Conservation (phyloP, 345 rosid species). For the Kandelia obovata region DNA sequence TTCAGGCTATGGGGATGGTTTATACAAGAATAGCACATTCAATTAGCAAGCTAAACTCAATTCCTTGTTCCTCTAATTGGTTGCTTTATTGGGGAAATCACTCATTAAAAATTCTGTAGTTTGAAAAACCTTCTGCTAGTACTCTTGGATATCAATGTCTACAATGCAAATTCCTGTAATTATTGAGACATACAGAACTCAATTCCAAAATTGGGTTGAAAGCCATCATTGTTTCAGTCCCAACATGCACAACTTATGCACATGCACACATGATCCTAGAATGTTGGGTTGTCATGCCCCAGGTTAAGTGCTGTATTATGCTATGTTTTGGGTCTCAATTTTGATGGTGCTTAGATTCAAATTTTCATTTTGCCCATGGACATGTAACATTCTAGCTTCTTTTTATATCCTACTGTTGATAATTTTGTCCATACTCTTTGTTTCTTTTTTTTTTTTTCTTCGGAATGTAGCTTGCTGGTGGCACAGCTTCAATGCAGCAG, state of each 20-base stretch:
- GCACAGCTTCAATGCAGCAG: slow-evolving; percentile 99
- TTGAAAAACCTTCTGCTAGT: not conserved
- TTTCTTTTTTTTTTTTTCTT: slow-evolving; percentile 14
- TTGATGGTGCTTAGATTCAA: not conserved
- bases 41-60: no score
- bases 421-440: slow-evolving; percentile 3
- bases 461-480: slow-evolving; percentile 85
- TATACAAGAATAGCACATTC: no score
- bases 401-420: not conserved
- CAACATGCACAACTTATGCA: no score
- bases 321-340: no score
- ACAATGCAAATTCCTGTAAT: not conserved
- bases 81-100: not conserved
- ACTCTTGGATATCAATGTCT: not conserved
- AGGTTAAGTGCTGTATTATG: no score
- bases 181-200: no score
- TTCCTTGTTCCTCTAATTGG: not conserved
- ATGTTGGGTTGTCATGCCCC: not conserved
- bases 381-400: not conserved
- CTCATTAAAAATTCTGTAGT: not conserved
- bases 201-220: no score
- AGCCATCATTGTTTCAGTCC: no score
- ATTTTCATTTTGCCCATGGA: not conserved
- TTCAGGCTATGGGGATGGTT: not conserved
- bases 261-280: not conserved